A percentile compares a stretch with the other conserved stretches of the same genome.
phyloP scores from a whole-genome alignment of 352 stramenopile species.

The Pythium folliculosum region DNA sequence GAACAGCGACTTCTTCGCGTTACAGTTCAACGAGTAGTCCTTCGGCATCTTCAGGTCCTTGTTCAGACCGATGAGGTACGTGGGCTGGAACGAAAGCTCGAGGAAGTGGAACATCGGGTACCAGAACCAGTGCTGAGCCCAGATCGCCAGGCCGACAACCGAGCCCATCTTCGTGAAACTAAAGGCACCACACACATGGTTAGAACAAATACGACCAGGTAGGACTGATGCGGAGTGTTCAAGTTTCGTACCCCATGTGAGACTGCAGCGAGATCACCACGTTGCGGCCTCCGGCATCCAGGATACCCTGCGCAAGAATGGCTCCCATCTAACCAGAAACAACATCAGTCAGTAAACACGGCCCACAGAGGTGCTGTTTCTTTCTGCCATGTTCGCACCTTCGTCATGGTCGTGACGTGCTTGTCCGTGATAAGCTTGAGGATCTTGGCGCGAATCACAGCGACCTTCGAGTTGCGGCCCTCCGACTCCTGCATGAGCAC shows the following conservation, averaged over 20 bases:
- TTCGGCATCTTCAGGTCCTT: slow-evolving; percentile 98
- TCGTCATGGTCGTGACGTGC: slow-evolving; percentile 98
- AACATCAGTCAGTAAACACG: neutral
- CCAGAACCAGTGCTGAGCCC: slow-evolving; percentile 99
- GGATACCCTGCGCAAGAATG: slow-evolving; percentile 96
- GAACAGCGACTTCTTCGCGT: slow-evolving; percentile 95
- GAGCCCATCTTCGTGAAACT: slow-evolving; percentile 97
- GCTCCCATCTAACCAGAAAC: slow-evolving; percentile 88
- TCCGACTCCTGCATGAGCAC: slow-evolving; percentile 98
- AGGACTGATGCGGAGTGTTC: neutral
- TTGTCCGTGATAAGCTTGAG: slow-evolving; percentile 95
- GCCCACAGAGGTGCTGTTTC: neutral
- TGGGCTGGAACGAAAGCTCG: slow-evolving; percentile 96
- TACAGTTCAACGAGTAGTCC: slow-evolving; percentile 92
- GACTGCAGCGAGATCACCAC: slow-evolving; percentile 96
- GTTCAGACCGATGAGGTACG: slow-evolving; percentile 96
- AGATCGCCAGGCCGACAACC: slow-evolving; percentile 96
- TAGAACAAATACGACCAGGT: neutral
- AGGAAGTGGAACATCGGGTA: slow-evolving; percentile 99
- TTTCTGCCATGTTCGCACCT: slow-evolving; percentile 35
- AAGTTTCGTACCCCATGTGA: slow-evolving; percentile 75
- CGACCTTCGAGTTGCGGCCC: slow-evolving; percentile 81
- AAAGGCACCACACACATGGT: neutral
- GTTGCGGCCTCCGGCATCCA: slow-evolving; percentile 98
- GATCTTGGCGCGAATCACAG: slow-evolving; percentile 84